Base-by-base conservation (phyloP, 1,139 yeast genomes). In the Martiniozyma asiatica region DNA sequence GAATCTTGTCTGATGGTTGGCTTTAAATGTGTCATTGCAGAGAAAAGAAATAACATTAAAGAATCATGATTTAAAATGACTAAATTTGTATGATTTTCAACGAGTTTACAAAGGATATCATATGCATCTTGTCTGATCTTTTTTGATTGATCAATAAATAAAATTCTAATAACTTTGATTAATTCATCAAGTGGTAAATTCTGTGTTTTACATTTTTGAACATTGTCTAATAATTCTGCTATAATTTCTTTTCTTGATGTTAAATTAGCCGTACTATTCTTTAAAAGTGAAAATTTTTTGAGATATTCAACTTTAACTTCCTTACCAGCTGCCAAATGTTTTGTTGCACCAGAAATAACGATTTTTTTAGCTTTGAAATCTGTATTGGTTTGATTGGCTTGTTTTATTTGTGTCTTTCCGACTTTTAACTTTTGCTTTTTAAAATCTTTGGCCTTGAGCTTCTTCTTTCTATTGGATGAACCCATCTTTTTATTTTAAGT, bases 11-110 rank as follows among this genome's bases (percentile, higher is more conserved):
- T 67, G 23, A 85, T 72, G 7, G 72, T 73, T 1, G 87, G 76
- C 22, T 67, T 68, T 26, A 89, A 78, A 49, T 89, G 96, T 12
- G 97, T 81, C 97, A 89, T 89, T 10, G 95, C 93, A 32, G 92
- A 77, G 45, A 80, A 80, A n/a, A 87, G 64, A 49, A 80, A 87
- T 20, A 89, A 59, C 20, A 80, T 65, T 3, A 87, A 55, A 6
- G 76, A 59, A 19, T 74, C 62, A 29, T 77, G 63, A 53, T 87
- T 92, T 14, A 85, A 60, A 9, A 37, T 18, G 8, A 39, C 29
- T 18, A 39, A 17, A 25, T 39, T 37, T 15, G 31, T 31, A 24
- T 34, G 37, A 12, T 30, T 14, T 16, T 32, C 29, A 14, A 39
- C 34, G 4, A 39, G 13, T 16, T 37, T 32, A 2, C 8, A 10